Conservation (phyloP, 495 filamentous ascomycete genomes). For the Tuber magnatum region DNA sequence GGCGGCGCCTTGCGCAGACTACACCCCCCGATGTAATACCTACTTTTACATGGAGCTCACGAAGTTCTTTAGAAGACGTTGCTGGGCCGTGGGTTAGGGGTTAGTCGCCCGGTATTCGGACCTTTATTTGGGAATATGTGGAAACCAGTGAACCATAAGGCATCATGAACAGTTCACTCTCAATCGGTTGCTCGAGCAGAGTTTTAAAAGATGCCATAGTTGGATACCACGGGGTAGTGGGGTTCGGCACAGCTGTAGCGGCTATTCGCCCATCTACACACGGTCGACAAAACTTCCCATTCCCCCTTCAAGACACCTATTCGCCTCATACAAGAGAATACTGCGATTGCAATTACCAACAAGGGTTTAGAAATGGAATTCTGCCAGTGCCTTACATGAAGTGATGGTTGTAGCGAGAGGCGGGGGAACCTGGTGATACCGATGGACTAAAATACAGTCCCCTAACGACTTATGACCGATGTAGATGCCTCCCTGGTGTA, state of each 20-base stretch:
- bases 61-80: not conserved
- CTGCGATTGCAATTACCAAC: not conserved
- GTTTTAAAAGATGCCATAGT: not conserved
- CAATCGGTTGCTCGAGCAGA: not conserved
- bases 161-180: not conserved
- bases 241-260: not conserved
- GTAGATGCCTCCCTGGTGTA: not conserved
- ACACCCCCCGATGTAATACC: conserved; percentile 17
- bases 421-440: not conserved
- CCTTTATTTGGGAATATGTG: not conserved
- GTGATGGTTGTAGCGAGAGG: not conserved
- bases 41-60: conserved; percentile 5
- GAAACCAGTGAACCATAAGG: not conserved
- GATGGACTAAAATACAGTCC: not conserved
- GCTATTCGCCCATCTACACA: not conserved
- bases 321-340: not conserved
- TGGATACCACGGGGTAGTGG: not conserved
- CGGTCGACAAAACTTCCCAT: not conserved
- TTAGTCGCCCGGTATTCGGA: not conserved
- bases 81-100: too few relatives aligned
- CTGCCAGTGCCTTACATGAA: not conserved
- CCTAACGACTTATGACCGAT: not conserved
- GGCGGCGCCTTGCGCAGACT: conserved; percentile 18
- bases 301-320: not conserved
- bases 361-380: not conserved